Evolutionary conservation across 371 early-diverging fungal genomes (phyloP).

Genomic region (Mucor lusitanicus): DNA sequence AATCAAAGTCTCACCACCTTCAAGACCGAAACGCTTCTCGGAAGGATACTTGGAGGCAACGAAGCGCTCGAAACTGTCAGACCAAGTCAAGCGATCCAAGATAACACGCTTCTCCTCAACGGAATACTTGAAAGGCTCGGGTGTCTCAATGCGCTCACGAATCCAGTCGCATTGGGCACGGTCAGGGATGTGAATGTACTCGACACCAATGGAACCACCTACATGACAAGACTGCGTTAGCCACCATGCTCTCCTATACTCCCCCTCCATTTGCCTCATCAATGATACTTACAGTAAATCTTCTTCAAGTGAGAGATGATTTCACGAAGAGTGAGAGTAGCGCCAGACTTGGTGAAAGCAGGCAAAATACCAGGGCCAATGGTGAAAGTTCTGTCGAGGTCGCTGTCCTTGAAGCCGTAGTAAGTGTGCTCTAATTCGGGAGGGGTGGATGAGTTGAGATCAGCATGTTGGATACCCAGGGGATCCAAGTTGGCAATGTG

Average conservation of each 20-base stretch:
- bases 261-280: not conserved
- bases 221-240: not conserved
- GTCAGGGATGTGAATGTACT: conserved; percentile 97
- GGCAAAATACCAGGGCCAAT: conserved; percentile 96
- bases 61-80: conserved; percentile 94
- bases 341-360: conserved; percentile 70
- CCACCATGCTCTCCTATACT: not conserved
- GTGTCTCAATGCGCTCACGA: conserved; percentile 88
- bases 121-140: conserved; percentile 81
- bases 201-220: conserved; percentile 75
- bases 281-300: conserved; percentile 73
- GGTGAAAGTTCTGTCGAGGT: conserved; percentile 88
- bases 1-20: conserved; percentile 96
- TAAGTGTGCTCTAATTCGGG: conserved; percentile 86
- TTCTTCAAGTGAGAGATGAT: conserved; percentile 80
- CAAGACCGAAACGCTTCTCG: conserved; percentile 97
- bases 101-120: conserved; percentile 89
- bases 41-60: conserved; percentile 94
- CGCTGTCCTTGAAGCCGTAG: conserved; percentile 93
- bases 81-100: conserved; percentile 95
- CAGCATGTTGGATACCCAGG: conserved; percentile 78
- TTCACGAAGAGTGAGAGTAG: conserved; percentile 84
- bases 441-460: conserved; percentile 59
- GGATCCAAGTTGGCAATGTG: conserved; percentile 94
- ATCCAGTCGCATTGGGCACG: conserved; percentile 97